phyloP scores from a whole-genome alignment of 1,139 yeast species.

The Yamadazyma blattariae region DNA sequence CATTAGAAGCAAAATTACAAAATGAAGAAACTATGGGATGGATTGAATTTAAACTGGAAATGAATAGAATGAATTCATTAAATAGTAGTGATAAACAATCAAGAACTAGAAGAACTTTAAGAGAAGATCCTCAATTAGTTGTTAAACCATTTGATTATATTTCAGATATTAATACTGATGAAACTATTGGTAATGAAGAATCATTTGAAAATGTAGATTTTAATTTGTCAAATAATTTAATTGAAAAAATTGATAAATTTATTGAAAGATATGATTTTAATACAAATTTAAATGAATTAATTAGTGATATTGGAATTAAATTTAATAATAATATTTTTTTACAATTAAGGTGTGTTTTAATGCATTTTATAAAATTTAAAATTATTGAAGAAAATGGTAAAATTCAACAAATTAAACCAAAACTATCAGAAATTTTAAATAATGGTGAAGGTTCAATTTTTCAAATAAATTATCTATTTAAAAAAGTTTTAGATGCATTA shows the following conservation, averaged over 20 bases:
- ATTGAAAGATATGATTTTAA: conserved; percentile 26
- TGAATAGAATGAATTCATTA: conserved; percentile 75
- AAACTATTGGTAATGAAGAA: conserved; percentile 25
- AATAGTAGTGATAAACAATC: conserved; percentile 66
- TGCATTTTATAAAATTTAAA: conserved; percentile 39
- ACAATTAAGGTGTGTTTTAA: conserved; percentile 38
- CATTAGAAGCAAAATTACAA: conserved; percentile 34
- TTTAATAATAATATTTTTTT: conserved; percentile 32
- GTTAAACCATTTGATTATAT: conserved; percentile 69
- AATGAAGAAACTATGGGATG: conserved; percentile 34
- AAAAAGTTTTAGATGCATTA: conserved; percentile 66
- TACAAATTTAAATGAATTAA: conserved; percentile 41
- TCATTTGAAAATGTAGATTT: conserved; percentile 1
- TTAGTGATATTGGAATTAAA: conserved; percentile 44
- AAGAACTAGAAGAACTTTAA: conserved; percentile 67
- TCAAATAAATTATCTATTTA: conserved; percentile 75
- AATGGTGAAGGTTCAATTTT: conserved; percentile 55
- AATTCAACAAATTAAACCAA: conserved; percentile 43
- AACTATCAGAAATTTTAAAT: conserved; percentile 32
- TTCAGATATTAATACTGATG: conserved; percentile 48
- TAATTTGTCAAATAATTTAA: conserved; percentile 8
- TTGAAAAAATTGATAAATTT: conserved; percentile 34
- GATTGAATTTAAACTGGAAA: conserved; percentile 47
- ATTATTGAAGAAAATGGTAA: conserved; percentile 37
- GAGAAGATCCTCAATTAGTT: conserved; percentile 60